These are phyloP conservation scores for Seminavis robusta DNA, from an alignment of 108 stramenopile species.

Conservation along the genomic window DNA sequence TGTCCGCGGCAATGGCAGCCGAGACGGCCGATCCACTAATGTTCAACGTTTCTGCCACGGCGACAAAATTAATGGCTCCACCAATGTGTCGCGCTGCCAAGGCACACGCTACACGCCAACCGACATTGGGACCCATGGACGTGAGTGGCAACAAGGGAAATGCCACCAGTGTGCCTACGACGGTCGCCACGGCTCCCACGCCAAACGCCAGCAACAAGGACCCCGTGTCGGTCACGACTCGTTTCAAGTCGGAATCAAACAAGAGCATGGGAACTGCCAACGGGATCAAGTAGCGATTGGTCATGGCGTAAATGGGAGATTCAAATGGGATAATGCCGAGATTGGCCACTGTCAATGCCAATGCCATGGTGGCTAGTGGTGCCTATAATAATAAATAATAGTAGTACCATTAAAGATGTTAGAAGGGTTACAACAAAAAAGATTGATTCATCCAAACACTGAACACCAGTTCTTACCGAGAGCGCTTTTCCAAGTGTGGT, in stretches of 20 bases:
- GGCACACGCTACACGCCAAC: conserved; percentile 85
- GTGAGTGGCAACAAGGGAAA: conserved; percentile 68
- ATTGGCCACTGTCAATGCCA: conserved; percentile 62
- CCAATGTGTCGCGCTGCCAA: conserved; percentile 90
- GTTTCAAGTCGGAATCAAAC: conserved; percentile 79
- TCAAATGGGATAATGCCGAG: conserved; percentile 65
- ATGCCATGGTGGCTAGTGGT: conserved; percentile 75
- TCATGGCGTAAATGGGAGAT: conserved; percentile 48
- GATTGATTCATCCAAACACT: too few species aligned
- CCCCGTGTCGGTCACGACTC: conserved; percentile 75
- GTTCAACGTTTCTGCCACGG: conserved; percentile 80
- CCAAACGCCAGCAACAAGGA: conserved; percentile 73
- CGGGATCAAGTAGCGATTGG: conserved; percentile 74
- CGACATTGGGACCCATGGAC: conserved; percentile 46
- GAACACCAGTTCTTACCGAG: too few species aligned
- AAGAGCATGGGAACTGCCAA: conserved; percentile 88
- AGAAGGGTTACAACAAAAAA: too few species aligned
- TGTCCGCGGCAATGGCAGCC: conserved; percentile 84
- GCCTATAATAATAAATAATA: conserved; percentile 33
- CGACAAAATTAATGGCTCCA: conserved; percentile 93
- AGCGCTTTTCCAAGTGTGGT: conserved; percentile 76
- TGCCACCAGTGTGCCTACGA: conserved; percentile 74
- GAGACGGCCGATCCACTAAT: conserved; percentile 63
- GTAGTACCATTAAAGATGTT: too few species aligned
- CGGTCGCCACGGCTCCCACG: conserved; percentile 77